Base-by-base conservation (phyloP, 768 basidiomycete genomes). In the Tylopilus cervinicoccineus region DNA sequence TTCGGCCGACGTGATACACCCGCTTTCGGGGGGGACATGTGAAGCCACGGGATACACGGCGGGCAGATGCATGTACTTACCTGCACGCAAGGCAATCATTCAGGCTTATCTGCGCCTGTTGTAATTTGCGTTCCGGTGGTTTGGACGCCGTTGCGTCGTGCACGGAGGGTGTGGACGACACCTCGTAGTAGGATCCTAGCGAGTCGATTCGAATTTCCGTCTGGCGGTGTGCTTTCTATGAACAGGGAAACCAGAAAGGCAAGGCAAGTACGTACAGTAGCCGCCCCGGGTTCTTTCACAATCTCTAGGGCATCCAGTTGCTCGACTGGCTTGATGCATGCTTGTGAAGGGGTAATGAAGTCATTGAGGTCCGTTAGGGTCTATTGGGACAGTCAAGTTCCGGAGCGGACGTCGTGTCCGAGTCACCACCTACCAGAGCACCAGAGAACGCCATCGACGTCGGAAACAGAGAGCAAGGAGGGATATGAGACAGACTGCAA, bases 11-110 rank as follows among this genome's bases (percentile, higher is more conserved):
- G 96, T 99, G 59, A 99, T 97, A 62, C 96, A 99, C 3, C 96
- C 96, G 51, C 95, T 96, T 56, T 29, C 14, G n/a, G 23, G 12
- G 31, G 55, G 40, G 12, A 27, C 31, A 46, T 39, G 54, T 67
- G 24, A 48, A 40, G 23, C 14, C 41, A 47, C 38, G 29, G 37
- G 13, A 48, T 14, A 20, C 11, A 27, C 20, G 24, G 5, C 31
- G 8, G 33, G 4, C 13, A 26, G 44, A 45, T 17, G 34, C n/a
- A n/a, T n/a, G n/a, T n/a, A 72, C 85, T 44, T 61, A 91, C 94
- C 93, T 96, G 78, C 96, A 98, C 22, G 96, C 96, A 38, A 99
- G 76, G 70, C 96, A 99, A 64, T 99, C 96, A 56, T 96, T 98
- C 58, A 99, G 69, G 63, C 85, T 98, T 56, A 99, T 92, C 66